Conservation (phyloP, 352 stramenopile genomes). For the Phytophthora litchii region DNA sequence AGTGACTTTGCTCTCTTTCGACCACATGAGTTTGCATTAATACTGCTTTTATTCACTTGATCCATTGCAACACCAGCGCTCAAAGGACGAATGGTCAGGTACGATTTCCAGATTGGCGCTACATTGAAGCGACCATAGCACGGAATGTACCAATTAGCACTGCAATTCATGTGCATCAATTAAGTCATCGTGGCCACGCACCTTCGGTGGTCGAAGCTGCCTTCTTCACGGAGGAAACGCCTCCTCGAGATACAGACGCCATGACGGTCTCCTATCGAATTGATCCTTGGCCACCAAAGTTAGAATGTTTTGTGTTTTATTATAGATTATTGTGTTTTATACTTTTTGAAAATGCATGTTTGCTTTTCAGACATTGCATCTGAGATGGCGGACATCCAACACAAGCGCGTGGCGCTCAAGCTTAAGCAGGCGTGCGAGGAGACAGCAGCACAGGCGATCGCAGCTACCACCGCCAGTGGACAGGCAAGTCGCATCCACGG, state of each 20-base stretch:
- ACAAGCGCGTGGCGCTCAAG: slow-evolving; percentile 68
- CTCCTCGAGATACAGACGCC: slow-evolving; percentile 15
- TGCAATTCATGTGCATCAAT: neutral
- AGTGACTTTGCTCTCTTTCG: slow-evolving; percentile 55
- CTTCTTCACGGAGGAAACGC: slow-evolving; percentile 40
- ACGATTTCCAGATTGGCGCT: slow-evolving; percentile 78
- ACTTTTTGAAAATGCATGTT: no score
- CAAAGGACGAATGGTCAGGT: slow-evolving; percentile 52
- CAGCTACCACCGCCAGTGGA: slow-evolving; percentile 66
- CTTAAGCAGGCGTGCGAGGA: slow-evolving; percentile 86
- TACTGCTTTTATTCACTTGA: neutral
- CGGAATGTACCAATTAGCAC: slow-evolving; percentile 7
- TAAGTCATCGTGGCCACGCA: slow-evolving; percentile 4
- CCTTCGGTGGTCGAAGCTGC: slow-evolving; percentile 28
- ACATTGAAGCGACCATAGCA: slow-evolving; percentile 8
- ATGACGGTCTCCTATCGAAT: slow-evolving; percentile 18
- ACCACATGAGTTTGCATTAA: slow-evolving; percentile 7
- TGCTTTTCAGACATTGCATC: no score
- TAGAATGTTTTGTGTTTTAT: no score
- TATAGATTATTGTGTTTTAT: no score
- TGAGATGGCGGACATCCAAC: slow-evolving; percentile 63
- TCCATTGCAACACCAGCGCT: slow-evolving; percentile 13
- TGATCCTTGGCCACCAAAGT: slow-evolving; percentile 21
- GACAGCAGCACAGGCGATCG: slow-evolving; percentile 80
- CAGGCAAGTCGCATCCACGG: slow-evolving; percentile 80